phyloP scores from a whole-genome alignment of 2,329 filamentous ascomycete genomes.

The Claviceps humidiphila region DNA sequence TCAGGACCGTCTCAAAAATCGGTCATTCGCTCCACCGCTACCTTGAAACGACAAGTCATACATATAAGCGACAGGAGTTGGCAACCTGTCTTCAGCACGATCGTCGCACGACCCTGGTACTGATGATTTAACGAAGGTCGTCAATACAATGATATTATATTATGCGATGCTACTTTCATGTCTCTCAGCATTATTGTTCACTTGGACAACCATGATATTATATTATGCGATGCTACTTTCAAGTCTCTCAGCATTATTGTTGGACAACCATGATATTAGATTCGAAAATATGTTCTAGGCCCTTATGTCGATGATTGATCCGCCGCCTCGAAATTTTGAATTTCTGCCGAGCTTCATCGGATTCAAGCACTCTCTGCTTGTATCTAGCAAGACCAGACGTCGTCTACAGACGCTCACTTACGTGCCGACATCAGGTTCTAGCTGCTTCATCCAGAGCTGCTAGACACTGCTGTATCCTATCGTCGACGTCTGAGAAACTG shows the following conservation, averaged over 20 bases:
- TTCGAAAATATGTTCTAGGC: background rate
- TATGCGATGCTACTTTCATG: background rate
- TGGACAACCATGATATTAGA: background rate
- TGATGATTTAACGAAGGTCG: background rate
- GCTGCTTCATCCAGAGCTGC: background rate
- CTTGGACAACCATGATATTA: background rate
- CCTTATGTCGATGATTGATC: background rate
- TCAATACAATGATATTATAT: background rate
- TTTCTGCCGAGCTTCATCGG: background rate
- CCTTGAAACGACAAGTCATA: background rate
- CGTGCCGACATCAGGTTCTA: background rate
- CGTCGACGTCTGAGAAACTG: slow-evolving; percentile 19
- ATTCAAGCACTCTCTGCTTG: background rate
- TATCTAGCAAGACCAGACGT: background rate
- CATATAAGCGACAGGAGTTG: background rate
- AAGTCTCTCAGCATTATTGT: background rate
- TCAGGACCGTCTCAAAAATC: background rate
- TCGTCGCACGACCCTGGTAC: background rate
- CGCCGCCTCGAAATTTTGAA: background rate
- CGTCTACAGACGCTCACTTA: background rate
- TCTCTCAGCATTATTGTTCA: background rate
- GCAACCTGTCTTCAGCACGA: background rate
- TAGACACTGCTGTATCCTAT: slow-evolving; percentile 4
- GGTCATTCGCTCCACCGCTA: background rate
- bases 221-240: background rate